Percentiles rank a stretch among this genome's conserved stretches.
Conservation (phyloP, 306 rosid genomes). For the Lathyrus oleraceus region DNA sequence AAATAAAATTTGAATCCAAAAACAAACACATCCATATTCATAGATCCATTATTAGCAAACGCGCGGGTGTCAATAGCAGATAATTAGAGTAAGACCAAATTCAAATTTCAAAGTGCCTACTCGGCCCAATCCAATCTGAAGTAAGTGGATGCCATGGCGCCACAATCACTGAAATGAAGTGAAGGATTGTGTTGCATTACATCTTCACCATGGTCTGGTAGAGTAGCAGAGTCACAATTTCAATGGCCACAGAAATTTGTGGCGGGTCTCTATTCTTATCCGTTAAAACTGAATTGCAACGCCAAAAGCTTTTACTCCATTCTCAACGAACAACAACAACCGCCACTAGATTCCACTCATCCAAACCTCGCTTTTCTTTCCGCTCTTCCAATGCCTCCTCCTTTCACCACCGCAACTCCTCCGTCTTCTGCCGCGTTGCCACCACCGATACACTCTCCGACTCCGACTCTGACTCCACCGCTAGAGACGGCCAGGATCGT, state of each 20-base stretch:
- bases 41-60: too few relatives aligned
- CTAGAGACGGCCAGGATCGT: slow-evolving; percentile 67
- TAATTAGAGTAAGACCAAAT: not conserved
- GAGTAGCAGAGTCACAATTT: slow-evolving; percentile 5
- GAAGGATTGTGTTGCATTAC: not conserved
- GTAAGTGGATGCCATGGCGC: slow-evolving; percentile 6
- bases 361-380: slow-evolving; percentile 25
- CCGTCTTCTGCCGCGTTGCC: slow-evolving; percentile 49
- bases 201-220: not conserved
- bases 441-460: slow-evolving; percentile 43
- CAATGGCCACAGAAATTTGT: slow-evolving; percentile 69
- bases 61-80: too few relatives aligned
- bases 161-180: not conserved
- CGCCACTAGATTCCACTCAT: slow-evolving; percentile 35
- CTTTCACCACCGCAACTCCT: slow-evolving; percentile 31
- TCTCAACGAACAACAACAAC: slow-evolving; percentile 33
- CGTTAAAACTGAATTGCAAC: slow-evolving; percentile 47
- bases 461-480: slow-evolving; percentile 46
- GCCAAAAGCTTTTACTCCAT: slow-evolving; percentile 3
- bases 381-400: slow-evolving; percentile 34
- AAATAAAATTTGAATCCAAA: too few relatives aligned
- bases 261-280: slow-evolving; percentile 70
- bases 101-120: not conserved
- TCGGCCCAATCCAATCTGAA: not conserved
- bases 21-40: too few relatives aligned